Conservation (phyloP, 2,329 filamentous ascomycete species). For the Xylariaceae sp. region DNA sequence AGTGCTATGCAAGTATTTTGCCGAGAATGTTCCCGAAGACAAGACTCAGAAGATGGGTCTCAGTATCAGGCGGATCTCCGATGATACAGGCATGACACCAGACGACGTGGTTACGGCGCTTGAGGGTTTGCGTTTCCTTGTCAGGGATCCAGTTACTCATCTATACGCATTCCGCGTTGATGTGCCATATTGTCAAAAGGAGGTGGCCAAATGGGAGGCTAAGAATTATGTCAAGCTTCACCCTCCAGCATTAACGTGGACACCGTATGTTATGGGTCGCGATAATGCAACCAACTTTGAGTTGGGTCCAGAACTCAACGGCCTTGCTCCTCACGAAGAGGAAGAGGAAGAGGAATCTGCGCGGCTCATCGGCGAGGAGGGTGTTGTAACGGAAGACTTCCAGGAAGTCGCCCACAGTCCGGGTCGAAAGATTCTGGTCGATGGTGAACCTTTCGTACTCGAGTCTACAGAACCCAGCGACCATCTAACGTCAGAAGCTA, state of each 20-base stretch:
- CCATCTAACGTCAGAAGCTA: slow-evolving; percentile 19
- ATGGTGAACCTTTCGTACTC: slow-evolving; percentile 30
- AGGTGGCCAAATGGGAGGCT: slow-evolving; percentile 81
- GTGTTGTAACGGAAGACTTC: slow-evolving; percentile 32
- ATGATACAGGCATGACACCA: slow-evolving; percentile 88
- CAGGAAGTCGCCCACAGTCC: slow-evolving; percentile 19
- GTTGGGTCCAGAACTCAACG: slow-evolving; percentile 71
- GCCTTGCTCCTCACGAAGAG: slow-evolving; percentile 82
- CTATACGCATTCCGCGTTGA: slow-evolving; percentile 88
- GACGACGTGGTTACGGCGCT: slow-evolving; percentile 94
- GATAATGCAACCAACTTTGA: slow-evolving; percentile 79
- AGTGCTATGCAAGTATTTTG: slow-evolving; percentile 77
- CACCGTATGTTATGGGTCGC: slow-evolving; percentile 92
- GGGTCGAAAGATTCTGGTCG: slow-evolving; percentile 31
- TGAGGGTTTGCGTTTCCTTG: slow-evolving; percentile 82
- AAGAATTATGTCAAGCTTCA: slow-evolving; percentile 86
- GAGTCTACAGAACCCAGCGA: slow-evolving; percentile 39
- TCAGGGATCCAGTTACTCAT: slow-evolving; percentile 82
- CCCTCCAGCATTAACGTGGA: slow-evolving; percentile 80
- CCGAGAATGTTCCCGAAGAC: slow-evolving; percentile 47
- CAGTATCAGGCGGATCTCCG: slow-evolving; percentile 66
- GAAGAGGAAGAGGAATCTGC: slow-evolving; percentile 46
- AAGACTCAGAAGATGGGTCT: slow-evolving; percentile 43
- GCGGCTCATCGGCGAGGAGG: slow-evolving; percentile 30
- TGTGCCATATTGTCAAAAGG: slow-evolving; percentile 76